Conservation (phyloP, 768 basidiomycete genomes). For the Calocybe indica region DNA sequence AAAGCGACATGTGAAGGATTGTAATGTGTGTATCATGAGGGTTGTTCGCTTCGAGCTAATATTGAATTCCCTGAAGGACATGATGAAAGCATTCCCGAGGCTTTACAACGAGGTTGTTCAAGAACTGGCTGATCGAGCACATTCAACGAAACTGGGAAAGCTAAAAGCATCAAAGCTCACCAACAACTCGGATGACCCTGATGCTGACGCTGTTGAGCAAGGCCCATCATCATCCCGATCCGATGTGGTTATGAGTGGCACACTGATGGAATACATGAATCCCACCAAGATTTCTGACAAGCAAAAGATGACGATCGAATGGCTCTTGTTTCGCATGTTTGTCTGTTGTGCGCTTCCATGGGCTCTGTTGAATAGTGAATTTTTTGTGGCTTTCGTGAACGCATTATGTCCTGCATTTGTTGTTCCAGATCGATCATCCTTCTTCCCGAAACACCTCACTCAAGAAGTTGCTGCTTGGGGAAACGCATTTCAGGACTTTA, state of each 20-base stretch:
- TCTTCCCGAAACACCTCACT: conserved; percentile 13
- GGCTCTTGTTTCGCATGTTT: conserved; percentile 11
- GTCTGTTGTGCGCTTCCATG: conserved; percentile 17
- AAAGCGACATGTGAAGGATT: conserved; percentile 9
- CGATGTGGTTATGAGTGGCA: too few relatives aligned
- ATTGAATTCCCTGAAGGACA: neutral
- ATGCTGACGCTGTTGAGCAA: too few relatives aligned
- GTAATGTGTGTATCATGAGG: conserved; percentile 8
- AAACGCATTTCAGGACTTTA: conserved; percentile 6
- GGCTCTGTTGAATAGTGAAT: conserved; percentile 10
- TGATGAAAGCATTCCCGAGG: conserved; percentile 1
- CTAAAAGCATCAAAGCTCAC: neutral
- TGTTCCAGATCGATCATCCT: conserved; percentile 14
- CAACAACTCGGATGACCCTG: too few relatives aligned
- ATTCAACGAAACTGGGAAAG: conserved; percentile 10
- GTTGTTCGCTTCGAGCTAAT: neutral
- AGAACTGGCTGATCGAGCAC: conserved; percentile 3
- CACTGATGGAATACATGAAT: conserved; percentile 8
- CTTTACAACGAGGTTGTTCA: neutral
- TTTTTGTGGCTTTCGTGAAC: conserved; percentile 10
- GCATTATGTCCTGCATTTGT: conserved; percentile 9
- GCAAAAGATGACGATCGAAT: conserved; percentile 10
- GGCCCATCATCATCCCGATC: neutral
- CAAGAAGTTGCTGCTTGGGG: conserved; percentile 12
- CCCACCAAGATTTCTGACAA: conserved; percentile 5